phyloP scores from a whole-genome alignment of 2,329 filamentous ascomycete species.

The Talaromyces islandicus region DNA sequence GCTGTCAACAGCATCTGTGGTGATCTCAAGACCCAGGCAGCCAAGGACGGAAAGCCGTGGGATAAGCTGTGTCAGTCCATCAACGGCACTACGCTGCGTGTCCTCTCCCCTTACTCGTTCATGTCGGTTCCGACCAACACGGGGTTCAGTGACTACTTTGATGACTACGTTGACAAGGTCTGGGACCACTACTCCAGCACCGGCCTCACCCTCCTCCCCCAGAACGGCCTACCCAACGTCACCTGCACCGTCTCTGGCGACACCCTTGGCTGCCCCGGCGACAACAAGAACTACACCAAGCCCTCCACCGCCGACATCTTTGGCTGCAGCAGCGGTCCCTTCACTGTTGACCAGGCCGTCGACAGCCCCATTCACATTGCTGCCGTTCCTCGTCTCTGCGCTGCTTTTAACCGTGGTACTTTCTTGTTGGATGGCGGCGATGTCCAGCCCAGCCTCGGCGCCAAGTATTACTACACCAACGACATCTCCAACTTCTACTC shows the following conservation, averaged over 20 bases:
- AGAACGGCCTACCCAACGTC: slow-evolving; percentile 47
- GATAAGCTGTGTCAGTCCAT: slow-evolving; percentile 44
- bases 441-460: slow-evolving; percentile 37
- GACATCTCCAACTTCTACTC: slow-evolving; percentile 41
- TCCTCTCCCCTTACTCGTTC: slow-evolving; percentile 46
- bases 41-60: slow-evolving; percentile 47
- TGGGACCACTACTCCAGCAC: slow-evolving; percentile 45
- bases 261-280: slow-evolving; percentile 36
- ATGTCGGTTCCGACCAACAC: slow-evolving; percentile 28
- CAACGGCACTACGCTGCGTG: slow-evolving; percentile 41
- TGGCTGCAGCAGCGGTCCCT: slow-evolving; percentile 47
- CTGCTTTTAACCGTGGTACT: slow-evolving; percentile 46
- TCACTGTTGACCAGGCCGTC: slow-evolving; percentile 25
- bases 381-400: slow-evolving; percentile 45
- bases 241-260: slow-evolving; percentile 38
- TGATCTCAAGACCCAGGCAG: slow-evolving; percentile 42
- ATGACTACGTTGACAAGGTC: slow-evolving; percentile 46
- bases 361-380: no score
- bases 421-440: slow-evolving; percentile 44
- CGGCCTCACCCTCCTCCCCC: slow-evolving; percentile 50
- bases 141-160: slow-evolving; percentile 15
- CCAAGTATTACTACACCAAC: slow-evolving; percentile 40
- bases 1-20: slow-evolving; percentile 44
- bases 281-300: slow-evolving; percentile 40
- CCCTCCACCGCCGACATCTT: slow-evolving; percentile 45